Base-by-base conservation (phyloP, 2,329 filamentous ascomycete species). In the Cladosporium sp. region DNA sequence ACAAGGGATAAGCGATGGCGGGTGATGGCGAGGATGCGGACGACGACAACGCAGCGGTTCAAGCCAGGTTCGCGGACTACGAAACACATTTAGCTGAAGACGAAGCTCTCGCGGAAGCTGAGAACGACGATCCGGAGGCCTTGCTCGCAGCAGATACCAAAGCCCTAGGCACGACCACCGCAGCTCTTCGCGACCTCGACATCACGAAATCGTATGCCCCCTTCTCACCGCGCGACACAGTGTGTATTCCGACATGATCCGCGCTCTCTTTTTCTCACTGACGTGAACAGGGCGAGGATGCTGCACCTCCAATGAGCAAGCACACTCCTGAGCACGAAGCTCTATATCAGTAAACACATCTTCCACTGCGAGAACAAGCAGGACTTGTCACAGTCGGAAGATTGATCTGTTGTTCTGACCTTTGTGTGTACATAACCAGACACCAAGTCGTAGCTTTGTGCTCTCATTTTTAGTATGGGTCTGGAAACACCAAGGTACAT, bases 141-240 rank as follows among this genome's bases (percentile, higher is more conserved):
- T 53, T 53, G 49, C 49, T 28, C 49, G 25, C 49, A 53, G 49
- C 49, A 53, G n/a, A n/a, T n/a, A n/a, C n/a, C n/a, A n/a, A n/a
- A n/a, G n/a, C n/a, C n/a, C n/a, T n/a, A n/a, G n/a, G n/a, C n/a
- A n/a, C n/a, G n/a, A n/a, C n/a, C n/a, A n/a, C n/a, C n/a, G n/a
- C n/a, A n/a, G n/a, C n/a, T n/a, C 49, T 30, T 53, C 25, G 49
- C 25, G 49, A 30, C 49, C 49, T 53, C 23, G 49, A 53, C 49
- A 53, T 53, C 49, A 53, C 49, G 49, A 53, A 16, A 53, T 53
- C 25, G 49, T 18, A 53, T 53, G 49, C 30, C 25, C 49, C 21
- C 23, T 28, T 53, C 5, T 25, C 23, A 53, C 49, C 49, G 21
- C 49, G 49, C n/a, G n/a, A 53, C 49, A 28, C 49, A 18, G 49